These are phyloP conservation scores for Claviceps fusiformis DNA, from an alignment of 2,329 filamentous ascomycete species.

Conservation along the genomic window DNA sequence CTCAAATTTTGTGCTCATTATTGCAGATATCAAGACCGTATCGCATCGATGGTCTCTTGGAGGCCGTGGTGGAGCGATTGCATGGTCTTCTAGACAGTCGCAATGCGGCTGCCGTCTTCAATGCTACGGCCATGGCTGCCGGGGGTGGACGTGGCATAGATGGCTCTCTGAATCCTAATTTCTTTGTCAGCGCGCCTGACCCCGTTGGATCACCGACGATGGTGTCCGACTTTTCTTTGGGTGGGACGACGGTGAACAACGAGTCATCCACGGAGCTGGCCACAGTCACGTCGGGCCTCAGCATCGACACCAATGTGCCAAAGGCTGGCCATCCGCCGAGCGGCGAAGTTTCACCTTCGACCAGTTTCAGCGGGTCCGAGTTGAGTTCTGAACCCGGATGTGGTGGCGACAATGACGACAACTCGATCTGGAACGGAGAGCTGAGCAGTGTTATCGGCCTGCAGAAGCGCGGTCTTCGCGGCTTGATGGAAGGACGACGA, in stretches of 20 bases:
- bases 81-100: slow-evolving; percentile 82
- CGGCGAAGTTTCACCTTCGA: slow-evolving; percentile 35
- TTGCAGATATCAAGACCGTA: slow-evolving; percentile 90
- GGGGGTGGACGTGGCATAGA: slow-evolving; percentile 79
- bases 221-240: slow-evolving; percentile 21
- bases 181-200: slow-evolving; percentile 39
- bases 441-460: slow-evolving; percentile 83
- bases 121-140: slow-evolving; percentile 94
- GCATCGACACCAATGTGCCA: slow-evolving; percentile 33
- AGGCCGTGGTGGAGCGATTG: slow-evolving; percentile 82
- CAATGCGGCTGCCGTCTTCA: slow-evolving; percentile 94
- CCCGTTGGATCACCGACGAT: slow-evolving; percentile 22
- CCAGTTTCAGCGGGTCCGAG: slow-evolving; percentile 40
- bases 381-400: slow-evolving; percentile 39
- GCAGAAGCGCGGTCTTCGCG: slow-evolving; percentile 83
- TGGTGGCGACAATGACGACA: slow-evolving; percentile 31
- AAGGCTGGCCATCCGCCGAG: slow-evolving; percentile 25
- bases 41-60: slow-evolving; percentile 79
- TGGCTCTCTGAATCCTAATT: slow-evolving; percentile 49
- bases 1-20: slow-evolving; percentile 89
- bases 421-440: slow-evolving; percentile 60
- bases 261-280: slow-evolving; percentile 19
- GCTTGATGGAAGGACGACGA: slow-evolving; percentile 85
- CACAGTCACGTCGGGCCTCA: slow-evolving; percentile 25
- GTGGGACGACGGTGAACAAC: slow-evolving; percentile 16